Conservation (phyloP, 345 rosid genomes). For the Laguncularia racemosa region DNA sequence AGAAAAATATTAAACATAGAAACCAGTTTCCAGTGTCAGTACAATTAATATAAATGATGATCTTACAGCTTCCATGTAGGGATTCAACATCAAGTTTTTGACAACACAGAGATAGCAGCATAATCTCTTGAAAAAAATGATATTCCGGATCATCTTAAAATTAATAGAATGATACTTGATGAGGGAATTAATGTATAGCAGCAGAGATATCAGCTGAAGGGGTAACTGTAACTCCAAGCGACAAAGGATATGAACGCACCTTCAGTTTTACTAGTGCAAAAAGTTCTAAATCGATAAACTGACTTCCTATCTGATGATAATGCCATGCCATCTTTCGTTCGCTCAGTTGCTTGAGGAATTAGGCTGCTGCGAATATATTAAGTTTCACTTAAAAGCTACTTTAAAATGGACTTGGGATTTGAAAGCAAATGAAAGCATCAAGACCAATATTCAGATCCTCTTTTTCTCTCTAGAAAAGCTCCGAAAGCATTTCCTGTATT, state of each 20-base stretch:
- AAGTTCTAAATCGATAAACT: slow-evolving; percentile 54
- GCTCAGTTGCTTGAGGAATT: slow-evolving; percentile 28
- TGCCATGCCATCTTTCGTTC: slow-evolving; percentile 28
- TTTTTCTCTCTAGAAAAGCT: too few species aligned
- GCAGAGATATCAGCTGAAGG: too few species aligned
- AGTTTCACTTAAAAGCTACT: slow-evolving; percentile 10
- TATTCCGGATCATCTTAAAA: not conserved
- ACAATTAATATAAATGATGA: not conserved
- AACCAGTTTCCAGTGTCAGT: not conserved
- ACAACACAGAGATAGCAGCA: not conserved
- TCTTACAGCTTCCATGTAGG: too few species aligned
- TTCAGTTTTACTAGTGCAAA: slow-evolving; percentile 34
- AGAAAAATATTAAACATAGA: too few species aligned
- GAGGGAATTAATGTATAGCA: slow-evolving; percentile 1
- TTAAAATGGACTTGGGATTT: too few species aligned
- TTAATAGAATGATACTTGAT: too few species aligned
- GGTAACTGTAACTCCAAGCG: too few species aligned
- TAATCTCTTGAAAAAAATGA: not conserved
- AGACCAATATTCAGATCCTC: too few species aligned
- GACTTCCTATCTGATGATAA: slow-evolving; percentile 42
- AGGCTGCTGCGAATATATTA: slow-evolving; percentile 30
- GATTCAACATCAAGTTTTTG: not conserved
- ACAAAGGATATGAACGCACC: slow-evolving; percentile 32
- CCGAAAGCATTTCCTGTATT: too few species aligned
- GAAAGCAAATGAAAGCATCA: too few species aligned